Evolutionary conservation across 768 basidiomycete species (phyloP).

Genomic region (Tricholomella constricta): DNA sequence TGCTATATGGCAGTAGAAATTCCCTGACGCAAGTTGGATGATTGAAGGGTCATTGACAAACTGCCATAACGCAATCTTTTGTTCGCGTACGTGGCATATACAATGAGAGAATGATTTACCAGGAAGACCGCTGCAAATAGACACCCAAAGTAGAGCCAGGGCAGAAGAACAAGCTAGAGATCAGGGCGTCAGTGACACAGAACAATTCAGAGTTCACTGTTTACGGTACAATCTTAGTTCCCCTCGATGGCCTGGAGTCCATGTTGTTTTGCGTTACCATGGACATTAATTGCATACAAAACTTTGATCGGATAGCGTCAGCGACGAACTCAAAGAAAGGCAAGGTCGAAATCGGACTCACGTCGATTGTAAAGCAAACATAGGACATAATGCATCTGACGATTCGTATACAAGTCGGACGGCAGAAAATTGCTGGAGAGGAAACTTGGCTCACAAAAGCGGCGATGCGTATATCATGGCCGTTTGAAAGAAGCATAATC

Average conservation of each 20-base stretch:
- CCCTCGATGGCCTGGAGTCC: too few species aligned
- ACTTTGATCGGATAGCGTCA: too few species aligned
- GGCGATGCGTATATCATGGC: constrained; percentile 3
- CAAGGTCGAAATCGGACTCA: too few species aligned
- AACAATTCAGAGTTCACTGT: too few species aligned
- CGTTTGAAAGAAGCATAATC: constrained; percentile 10
- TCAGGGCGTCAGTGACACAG: too few species aligned
- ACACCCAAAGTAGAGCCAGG: neutral
- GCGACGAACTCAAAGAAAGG: too few species aligned
- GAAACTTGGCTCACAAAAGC: constrained; percentile 1
- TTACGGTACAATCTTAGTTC: too few species aligned
- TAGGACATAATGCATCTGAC: constrained; percentile 10
- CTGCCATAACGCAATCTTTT: neutral
- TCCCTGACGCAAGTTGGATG: neutral
- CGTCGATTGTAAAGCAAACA: constrained; percentile 7
- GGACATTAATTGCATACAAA: too few species aligned
- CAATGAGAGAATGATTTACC: neutral
- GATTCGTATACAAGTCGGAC: neutral
- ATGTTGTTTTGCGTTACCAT: too few species aligned
- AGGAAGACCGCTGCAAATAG: neutral
- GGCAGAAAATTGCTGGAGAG: neutral
- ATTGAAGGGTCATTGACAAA: neutral
- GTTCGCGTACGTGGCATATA: too few species aligned
- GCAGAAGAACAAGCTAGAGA: too few species aligned
- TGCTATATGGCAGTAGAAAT: neutral